Evolutionary conservation across 129 eudicot species (phyloP), one percentile per base, ranked within the genome.

Genomic region (Pittosporum tobira): DNA sequence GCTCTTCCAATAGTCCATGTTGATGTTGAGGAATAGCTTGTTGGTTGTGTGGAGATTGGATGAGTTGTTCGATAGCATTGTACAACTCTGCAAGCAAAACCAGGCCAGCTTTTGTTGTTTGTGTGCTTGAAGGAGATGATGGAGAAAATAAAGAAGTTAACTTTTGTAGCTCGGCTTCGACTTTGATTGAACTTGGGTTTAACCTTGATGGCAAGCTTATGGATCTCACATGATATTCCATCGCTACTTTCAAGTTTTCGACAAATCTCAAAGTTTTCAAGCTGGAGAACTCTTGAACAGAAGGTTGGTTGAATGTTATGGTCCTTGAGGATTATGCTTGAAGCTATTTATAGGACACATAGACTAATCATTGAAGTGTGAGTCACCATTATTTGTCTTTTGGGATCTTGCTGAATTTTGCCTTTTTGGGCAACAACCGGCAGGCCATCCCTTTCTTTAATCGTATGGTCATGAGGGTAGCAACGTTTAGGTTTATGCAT

Each of bases 121-220:
- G 68, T 0, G 72, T 51, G 47, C 75, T 71, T 44, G 66, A 57
- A 45, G 62, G 52, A 55, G 52, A 45, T 3, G 66, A 6, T 2
- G 82, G 50, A 1, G 59, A 49, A 9, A 23, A 43, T 12, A 29
- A 30, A 10, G 62, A 54, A 16, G 28, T 68, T 48, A 79, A 26
- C 75, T 66, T 79, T 59, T 63, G 74, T 51, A 79, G 31, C 59
- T 67, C 80, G 0, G 71, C 46, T 43, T 79, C 77, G 24, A 74
- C 65, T 19, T 75, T 71, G 48, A 65, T 53, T 11, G 66, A 48
- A 27, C 51, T 62, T 15, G 80, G 75, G 36, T 79, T 73, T 25
- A 72, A 51, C 62, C 81, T 62, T 44, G 77, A 79, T 31, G 84
- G 84, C 61, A 79, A 67, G 59, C 84, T 79, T 51, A 71, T 71